Evolutionary conservation across 1,139 yeast genomes (phyloP), one percentile per base, ranked within the genome.

Genomic region (Pichia cactophila): DNA sequence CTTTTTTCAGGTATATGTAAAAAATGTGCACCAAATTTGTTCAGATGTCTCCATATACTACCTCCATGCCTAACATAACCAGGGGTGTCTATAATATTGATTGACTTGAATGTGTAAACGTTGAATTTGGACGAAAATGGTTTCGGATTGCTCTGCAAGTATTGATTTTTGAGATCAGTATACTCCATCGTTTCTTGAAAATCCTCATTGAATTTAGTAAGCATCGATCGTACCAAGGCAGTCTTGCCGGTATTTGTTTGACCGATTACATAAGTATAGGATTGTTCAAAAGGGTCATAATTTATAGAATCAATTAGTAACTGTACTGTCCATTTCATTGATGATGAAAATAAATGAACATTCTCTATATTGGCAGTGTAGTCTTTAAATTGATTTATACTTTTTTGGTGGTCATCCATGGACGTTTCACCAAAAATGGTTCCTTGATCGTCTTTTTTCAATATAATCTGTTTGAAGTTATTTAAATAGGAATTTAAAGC

Each of bases 161-260:
- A 31, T 17, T 42, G 29, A 36, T 33, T 38, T 33, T 48, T 45
- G 3, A 50, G 33, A 10, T 31, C 41, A 12, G 33, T 38, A 8
- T 26, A 23, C 4, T 28, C 6, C 5, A 23, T 35, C 35, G 2
- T 12, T 23, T 37, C 28, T 33, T 17, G 33, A 16, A 20, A 33
- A 37, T 17, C 42, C 10, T 28, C 35, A 26, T 28, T 26, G 31
- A 46, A 43, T 37, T 11, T 26, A 14, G 16, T 7, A 7, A 50
- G 10, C 38, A 48, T 41, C 10, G 42, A 42, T 20, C 35, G 20
- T 10, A 44, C 37, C 10, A 56, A 42, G 5, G 53, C 36, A 1
- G 58, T 38, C 39, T 56, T 56, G 9, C 58, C 59, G 1, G 54
- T 40, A 39, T 56, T 55, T 5, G 54, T 33, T 36, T 56, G 57